Base-by-base conservation (phyloP, 2,329 filamentous ascomycete genomes). In the Leptographium galeiforme region DNA sequence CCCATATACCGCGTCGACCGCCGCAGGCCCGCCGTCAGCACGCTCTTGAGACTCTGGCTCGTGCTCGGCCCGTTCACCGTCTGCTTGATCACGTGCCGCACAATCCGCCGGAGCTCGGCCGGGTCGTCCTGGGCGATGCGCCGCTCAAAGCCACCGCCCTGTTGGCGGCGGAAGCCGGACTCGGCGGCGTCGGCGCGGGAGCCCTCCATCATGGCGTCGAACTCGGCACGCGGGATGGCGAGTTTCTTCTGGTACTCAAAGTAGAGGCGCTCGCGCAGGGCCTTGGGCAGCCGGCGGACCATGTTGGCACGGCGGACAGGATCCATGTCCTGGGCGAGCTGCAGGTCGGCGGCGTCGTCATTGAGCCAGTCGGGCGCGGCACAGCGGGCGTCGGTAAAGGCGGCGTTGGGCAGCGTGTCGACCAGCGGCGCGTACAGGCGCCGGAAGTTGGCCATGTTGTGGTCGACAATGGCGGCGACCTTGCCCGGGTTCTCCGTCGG, bases 241-340 rank as follows among this genome's bases (percentile, higher is more conserved):
- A 90, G 94, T 63, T 95, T 91, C 65, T 85, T 83, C 67, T 95
- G 90, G 67, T 96, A 98, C 62, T 90, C 83, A 67, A 95, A 95
- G 70, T 98, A 98, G 0, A 98, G 73, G 55, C 89, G 90, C 52
- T 86, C 81, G 40, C 93, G 81, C 75, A 98, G 97, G 7, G 82
- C 77, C 61, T 85, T 85, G 5, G 93, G 93, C 12, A 98, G 73
- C 13, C 93, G 84, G 6, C 93, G 82, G 11, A 98, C 91, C 88
- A 98, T 98, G 68, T 98, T 98, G 18, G 87, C 89, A 54, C 93
- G 83, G 63, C 87, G 89, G 55, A 87, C 71, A 0, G 90, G 87
- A 62, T 95, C 87, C 89, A 97, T 94, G 63, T 97, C 89, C 68
- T 98, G 93, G 44, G 77, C 75, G 19, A 98, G 73, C 16, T 72